Percentiles rank a stretch among this genome's conserved stretches.
These are phyloP conservation scores for Dioszegia crocea DNA, from an alignment of 768 basidiomycete species.

Conservation along the genomic window DNA sequence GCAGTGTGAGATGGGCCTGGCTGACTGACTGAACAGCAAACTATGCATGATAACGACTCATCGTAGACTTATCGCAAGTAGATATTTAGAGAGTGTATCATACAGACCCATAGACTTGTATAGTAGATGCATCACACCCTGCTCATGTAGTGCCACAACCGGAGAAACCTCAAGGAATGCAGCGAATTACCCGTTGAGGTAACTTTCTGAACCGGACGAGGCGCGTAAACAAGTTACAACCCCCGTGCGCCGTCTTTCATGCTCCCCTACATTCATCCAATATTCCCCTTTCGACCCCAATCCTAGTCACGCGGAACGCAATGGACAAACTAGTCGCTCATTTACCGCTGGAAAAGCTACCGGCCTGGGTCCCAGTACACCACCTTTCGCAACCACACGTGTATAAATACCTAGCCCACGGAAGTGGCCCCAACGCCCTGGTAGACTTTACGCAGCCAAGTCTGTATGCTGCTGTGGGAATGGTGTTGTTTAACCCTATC, in stretches of 20 bases:
- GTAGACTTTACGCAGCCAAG: conserved; percentile 66
- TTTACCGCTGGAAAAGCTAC: conserved; percentile 19
- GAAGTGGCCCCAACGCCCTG: conserved; percentile 16
- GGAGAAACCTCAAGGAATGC: neutral
- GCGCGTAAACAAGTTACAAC: neutral
- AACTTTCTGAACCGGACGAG: neutral
- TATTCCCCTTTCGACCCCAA: neutral
- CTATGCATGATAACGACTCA: too few relatives aligned
- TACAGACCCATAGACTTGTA: too few relatives aligned
- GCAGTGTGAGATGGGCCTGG: too few relatives aligned
- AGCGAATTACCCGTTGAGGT: neutral
- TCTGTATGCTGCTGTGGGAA: conserved; percentile 61
- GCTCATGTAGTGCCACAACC: neutral
- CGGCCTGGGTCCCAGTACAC: conserved; percentile 35
- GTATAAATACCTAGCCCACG: conserved; percentile 16
- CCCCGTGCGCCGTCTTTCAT: neutral
- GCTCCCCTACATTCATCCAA: too few relatives aligned
- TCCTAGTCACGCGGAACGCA: neutral
- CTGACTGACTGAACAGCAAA: too few relatives aligned
- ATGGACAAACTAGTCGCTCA: conserved; percentile 8
- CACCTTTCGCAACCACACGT: conserved; percentile 21
- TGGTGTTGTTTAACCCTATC: conserved; percentile 84
- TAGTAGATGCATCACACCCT: neutral
- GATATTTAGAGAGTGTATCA: too few relatives aligned
- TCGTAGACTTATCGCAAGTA: too few relatives aligned